These are phyloP conservation scores for Dothideomycetidae sp. DNA, from an alignment of 2,329 filamentous ascomycete genomes.

Conservation along the genomic window DNA sequence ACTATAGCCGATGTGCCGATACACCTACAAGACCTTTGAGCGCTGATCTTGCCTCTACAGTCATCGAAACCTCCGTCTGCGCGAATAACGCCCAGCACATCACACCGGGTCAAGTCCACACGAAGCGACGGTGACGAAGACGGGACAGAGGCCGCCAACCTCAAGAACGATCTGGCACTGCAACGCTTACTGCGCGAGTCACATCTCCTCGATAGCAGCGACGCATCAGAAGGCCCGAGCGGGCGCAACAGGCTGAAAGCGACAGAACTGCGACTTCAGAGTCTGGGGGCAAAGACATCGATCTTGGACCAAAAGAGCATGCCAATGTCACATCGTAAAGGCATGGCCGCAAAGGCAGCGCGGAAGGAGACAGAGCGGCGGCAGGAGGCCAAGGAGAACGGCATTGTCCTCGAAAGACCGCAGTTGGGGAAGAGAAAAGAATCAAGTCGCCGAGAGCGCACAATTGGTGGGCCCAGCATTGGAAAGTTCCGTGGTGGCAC, in stretches of 20 bases:
- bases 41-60: constrained; percentile 19
- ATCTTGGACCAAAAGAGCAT: constrained; percentile 70
- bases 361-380: constrained; percentile 56
- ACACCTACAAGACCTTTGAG: constrained; percentile 10
- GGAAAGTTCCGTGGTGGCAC: constrained; percentile 70
- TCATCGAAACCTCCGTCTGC: constrained; percentile 38
- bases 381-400: constrained; percentile 73
- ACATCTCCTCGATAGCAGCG: constrained; percentile 57
- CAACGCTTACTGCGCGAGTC: constrained; percentile 86
- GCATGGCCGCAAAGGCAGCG: constrained; percentile 57
- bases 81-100: constrained; percentile 17
- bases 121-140: constrained; percentile 33
- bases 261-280: constrained; percentile 67
- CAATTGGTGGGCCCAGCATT: constrained; percentile 62
- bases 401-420: constrained; percentile 64
- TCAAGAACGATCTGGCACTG: constrained; percentile 84
- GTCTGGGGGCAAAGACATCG: constrained; percentile 63
- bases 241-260: constrained; percentile 70
- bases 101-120: constrained; percentile 13
- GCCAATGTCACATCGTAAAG: constrained; percentile 75
- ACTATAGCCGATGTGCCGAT: neutral
- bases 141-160: constrained; percentile 46
- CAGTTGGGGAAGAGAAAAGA: constrained; percentile 29
- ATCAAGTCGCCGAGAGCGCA: constrained; percentile 35
- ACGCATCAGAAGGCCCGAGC: constrained; percentile 36